Evolutionary conservation across 768 basidiomycete genomes (phyloP), one percentile per base, ranked within the genome.

Genomic region (Rhizopogon sp.): DNA sequence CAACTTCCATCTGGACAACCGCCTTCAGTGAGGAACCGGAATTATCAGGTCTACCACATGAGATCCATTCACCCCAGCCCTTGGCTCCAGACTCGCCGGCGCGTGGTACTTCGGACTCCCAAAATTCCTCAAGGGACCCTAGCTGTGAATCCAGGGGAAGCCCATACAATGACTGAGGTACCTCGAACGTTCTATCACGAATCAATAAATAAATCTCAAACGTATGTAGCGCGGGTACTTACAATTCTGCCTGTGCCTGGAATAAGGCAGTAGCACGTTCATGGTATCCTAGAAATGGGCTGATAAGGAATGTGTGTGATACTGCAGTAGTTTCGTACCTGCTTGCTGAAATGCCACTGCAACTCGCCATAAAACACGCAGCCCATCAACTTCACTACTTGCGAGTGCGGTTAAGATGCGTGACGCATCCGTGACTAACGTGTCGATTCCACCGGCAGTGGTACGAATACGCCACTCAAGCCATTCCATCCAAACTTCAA

Each of bases 181-280:
- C 53, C 56, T 79, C 72, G 58, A 87, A 90, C 5, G 77, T 75
- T 45, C 91, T 92, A 62, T 25, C 47, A 50, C 29, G 28, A 28
- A 41, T 44, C 39, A 9, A 56, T 62, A 9, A 49, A 47, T 29
- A 53, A 55, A 53, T 50, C 58, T 40, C 33, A 45, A 25, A 11
- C 53, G 29, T 16, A 51, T 28, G 28, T 37, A 39, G 39, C 9
- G 50, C 47, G 44, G 51, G 25, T 45, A 66, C 84, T 60, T 72
- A 93, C 90, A 92, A 62, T 70, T 93, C 91, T 14, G 85, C 81
- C 68, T 93, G 88, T 9, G 88, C 89, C 66, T 93, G 91, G 62
- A 91, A 87, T 63, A 91, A 72, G 3, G 89, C 89, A 52, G 76
- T 83, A 11, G 87, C 85, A 46, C 86, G 81, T 69, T 93, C 91